phyloP scores from a whole-genome alignment of 2,329 filamentous ascomycete genomes.

The Aspergillus sp. region DNA sequence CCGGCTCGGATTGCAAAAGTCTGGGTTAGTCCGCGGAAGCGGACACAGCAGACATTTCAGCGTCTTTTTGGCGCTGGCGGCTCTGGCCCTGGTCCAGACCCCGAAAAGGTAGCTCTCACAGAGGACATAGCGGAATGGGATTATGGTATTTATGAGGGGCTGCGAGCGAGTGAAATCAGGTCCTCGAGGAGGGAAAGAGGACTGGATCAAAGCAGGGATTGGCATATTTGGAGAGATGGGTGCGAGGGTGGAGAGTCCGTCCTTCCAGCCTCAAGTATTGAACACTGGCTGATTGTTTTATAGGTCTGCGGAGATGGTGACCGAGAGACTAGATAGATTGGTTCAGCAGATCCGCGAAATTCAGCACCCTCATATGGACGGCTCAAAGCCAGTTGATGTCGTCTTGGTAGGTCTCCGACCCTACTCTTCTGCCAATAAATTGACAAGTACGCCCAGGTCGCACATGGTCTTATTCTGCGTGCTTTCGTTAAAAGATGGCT shows the following conservation, averaged over 20 bases:
- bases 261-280: background rate
- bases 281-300: background rate
- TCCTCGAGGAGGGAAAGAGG: constrained; percentile 46
- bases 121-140: background rate
- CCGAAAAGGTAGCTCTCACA: background rate
- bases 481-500: background rate
- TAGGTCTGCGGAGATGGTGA: background rate
- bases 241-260: constrained; percentile 57
- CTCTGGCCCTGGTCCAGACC: background rate
- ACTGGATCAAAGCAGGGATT: constrained; percentile 49
- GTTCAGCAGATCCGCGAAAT: background rate
- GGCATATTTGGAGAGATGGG: constrained; percentile 61
- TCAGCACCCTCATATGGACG: background rate
- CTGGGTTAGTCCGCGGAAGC: background rate
- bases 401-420: background rate
- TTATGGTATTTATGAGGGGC: background rate
- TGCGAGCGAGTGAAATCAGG: background rate
- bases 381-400: background rate
- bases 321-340: background rate
- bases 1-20: background rate
- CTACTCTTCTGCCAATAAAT: background rate
- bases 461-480: background rate
- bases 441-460: background rate
- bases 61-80: background rate
- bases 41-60: background rate